These are phyloP conservation scores for Zygotorulaspora florentina DNA, from an alignment of 805 yeast species.

Conservation along the genomic window DNA sequence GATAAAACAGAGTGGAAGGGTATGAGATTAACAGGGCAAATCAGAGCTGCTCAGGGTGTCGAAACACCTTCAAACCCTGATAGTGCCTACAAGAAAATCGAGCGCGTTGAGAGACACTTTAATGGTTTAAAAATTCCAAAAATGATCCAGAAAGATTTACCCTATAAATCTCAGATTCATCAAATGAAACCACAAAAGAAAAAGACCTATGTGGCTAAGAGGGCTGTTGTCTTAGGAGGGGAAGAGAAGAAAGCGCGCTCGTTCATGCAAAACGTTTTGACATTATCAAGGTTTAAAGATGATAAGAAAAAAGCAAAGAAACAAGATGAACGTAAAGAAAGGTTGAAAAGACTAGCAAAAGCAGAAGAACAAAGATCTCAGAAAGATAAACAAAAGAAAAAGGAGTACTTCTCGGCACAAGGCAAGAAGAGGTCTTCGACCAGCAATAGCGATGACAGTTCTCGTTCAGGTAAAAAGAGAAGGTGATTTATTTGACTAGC, in stretches of 20 bases:
- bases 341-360: slow-evolving; percentile 72
- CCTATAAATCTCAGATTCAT: slow-evolving; percentile 88
- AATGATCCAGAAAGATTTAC: slow-evolving; percentile 68
- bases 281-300: slow-evolving; percentile 82
- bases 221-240: slow-evolving; percentile 90
- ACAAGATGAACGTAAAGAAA: slow-evolving; percentile 67
- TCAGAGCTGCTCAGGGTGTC: slow-evolving; percentile 69
- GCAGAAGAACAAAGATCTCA: slow-evolving; percentile 64
- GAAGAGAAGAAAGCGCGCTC: slow-evolving; percentile 92
- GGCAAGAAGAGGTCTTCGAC: slow-evolving; percentile 56
- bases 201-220: slow-evolving; percentile 74
- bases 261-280: slow-evolving; percentile 79
- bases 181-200: slow-evolving; percentile 84
- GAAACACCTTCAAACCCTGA: slow-evolving; percentile 57
- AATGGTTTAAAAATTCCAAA: slow-evolving; percentile 85
- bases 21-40: slow-evolving; percentile 91
- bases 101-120: slow-evolving; percentile 79
- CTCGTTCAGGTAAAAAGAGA: slow-evolving; percentile 19
- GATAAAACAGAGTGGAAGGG: slow-evolving; percentile 92
- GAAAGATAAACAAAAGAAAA: slow-evolving; percentile 79
- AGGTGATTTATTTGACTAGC: slow-evolving; percentile 4
- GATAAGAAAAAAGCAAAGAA: slow-evolving; percentile 70
- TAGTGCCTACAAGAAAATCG: slow-evolving; percentile 63
- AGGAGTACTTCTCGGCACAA: slow-evolving; percentile 72
- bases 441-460: slow-evolving; percentile 28